Conservation (phyloP, 169 alveolate species). For the Eimeria sp. region DNA sequence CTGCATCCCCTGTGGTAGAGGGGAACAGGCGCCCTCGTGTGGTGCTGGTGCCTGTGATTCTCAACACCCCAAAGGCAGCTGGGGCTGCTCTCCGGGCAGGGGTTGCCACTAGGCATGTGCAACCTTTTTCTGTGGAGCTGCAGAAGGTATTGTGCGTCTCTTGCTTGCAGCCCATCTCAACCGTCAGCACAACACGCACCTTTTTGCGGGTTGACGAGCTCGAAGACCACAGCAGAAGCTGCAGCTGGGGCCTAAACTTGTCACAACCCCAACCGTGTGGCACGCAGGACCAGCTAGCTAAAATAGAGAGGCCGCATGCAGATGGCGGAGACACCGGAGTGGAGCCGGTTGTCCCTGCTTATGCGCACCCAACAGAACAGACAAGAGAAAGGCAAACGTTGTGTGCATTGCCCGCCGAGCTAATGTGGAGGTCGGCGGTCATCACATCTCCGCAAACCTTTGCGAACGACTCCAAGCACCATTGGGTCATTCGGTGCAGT, state of each 20-base stretch:
- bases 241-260: background rate
- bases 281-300: background rate
- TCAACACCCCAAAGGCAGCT: background rate
- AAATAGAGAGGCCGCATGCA: background rate
- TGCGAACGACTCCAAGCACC: conserved; percentile 15
- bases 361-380: background rate
- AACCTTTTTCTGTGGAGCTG: conserved; percentile 34
- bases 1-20: background rate
- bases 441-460: conserved; percentile 18
- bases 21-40: background rate
- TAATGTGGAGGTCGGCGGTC: background rate
- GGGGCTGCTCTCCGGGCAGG: background rate
- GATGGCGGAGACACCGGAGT: background rate
- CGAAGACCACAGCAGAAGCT: background rate
- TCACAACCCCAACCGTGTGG: conserved; percentile 6
- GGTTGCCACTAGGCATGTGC: background rate
- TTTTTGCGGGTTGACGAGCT: background rate
- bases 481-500: conserved; percentile 46
- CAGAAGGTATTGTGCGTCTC: conserved; percentile 39
- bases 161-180: conserved; percentile 53
- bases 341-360: background rate
- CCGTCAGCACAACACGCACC: conserved; percentile 55
- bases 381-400: background rate
- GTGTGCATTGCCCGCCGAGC: background rate
- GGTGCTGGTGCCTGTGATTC: conserved; percentile 35